A percentile compares a stretch with the other conserved stretches of the same genome.
Evolutionary conservation across 2,329 filamentous ascomycete genomes (phyloP).

Genomic region (Purpureocillium takamizusanense): DNA sequence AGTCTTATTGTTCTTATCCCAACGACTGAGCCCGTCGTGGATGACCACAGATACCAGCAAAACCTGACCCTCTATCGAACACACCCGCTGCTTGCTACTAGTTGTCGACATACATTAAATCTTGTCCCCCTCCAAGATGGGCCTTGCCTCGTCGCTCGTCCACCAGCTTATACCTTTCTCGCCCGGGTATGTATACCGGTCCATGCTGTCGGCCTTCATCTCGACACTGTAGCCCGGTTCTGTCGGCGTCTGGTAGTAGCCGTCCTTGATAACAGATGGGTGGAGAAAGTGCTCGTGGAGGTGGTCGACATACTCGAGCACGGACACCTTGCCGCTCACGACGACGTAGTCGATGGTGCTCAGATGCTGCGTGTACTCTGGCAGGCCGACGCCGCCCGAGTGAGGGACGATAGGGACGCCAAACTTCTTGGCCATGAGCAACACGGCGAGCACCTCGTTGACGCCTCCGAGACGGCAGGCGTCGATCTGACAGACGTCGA

Average conservation of each 20-base stretch:
- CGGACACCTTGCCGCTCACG: slow-evolving; percentile 69
- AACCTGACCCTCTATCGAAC: neutral
- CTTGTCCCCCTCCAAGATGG: slow-evolving; percentile 57
- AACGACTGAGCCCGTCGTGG: neutral
- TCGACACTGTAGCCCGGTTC: slow-evolving; percentile 85
- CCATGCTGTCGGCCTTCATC: slow-evolving; percentile 88
- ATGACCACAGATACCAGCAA: neutral
- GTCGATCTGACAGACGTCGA: slow-evolving; percentile 85
- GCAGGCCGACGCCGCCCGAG: slow-evolving; percentile 79
- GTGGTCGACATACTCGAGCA: slow-evolving; percentile 89
- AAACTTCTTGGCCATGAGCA: slow-evolving; percentile 75
- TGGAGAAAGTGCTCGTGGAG: slow-evolving; percentile 88
- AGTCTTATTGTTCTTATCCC: slow-evolving; percentile 21
- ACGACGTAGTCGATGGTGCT: slow-evolving; percentile 90
- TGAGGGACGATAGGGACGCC: slow-evolving; percentile 80
- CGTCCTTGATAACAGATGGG: slow-evolving; percentile 70
- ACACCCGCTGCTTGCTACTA: neutral
- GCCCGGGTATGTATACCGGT: slow-evolving; percentile 66
- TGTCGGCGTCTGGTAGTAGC: slow-evolving; percentile 78
- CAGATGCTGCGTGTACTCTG: slow-evolving; percentile 89
- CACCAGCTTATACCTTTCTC: slow-evolving; percentile 77
- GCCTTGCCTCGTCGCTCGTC: slow-evolving; percentile 69
- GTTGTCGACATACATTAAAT: slow-evolving; percentile 24
- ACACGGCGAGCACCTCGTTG: slow-evolving; percentile 84
- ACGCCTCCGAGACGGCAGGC: slow-evolving; percentile 84